Base-by-base conservation (phyloP, 345 rosid genomes). In the Linum trigynum region DNA sequence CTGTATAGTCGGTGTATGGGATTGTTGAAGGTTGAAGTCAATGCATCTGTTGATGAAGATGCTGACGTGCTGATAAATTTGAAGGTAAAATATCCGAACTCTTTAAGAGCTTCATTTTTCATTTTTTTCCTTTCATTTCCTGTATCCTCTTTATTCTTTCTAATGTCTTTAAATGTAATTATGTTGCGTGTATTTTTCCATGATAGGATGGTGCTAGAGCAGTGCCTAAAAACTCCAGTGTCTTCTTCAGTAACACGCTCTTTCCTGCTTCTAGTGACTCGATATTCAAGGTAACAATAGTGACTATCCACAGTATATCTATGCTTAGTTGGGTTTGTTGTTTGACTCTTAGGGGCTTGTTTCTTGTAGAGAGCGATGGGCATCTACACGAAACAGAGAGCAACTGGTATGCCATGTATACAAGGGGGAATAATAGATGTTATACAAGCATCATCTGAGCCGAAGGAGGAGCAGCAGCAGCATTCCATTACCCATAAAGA, bases 161-260 rank as follows among this genome's bases (percentile, higher is more conserved):
- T 63, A 56, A 32, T 64, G 38, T 63, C 11, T 65, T 69, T 53
- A 66, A 53, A 62, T 23, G 32, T 23, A 48, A 51, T 37, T 60
- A 59, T 36, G 42, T 45, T 4, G 38, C 56, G 17, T 57, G 32
- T 23, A 16, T 59, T 61, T 16, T 61, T 42, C 59, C 60, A 72
- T 75, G 58, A 68, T 84, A 92, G 98, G 84, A 75, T 79, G 90
- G 84, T 69, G 88, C 82, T 73, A 85, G 82, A 69, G 81, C 86
- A 61, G 76, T 83, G 23, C 73, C 83, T 39, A 86, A 84, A 70
- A 64, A 69, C 62, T 79, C 86, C 38, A 64, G 69, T 67, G 65
- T 82, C 62, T 66, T 79, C 72, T 72, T 55, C 64, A 79, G 76
- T 40, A 69, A 78, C 66, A 73, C 87, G 45, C 76, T 78, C 66